Conservation (phyloP, 148 eudicot genomes). For the Rhododendron ovatum region DNA sequence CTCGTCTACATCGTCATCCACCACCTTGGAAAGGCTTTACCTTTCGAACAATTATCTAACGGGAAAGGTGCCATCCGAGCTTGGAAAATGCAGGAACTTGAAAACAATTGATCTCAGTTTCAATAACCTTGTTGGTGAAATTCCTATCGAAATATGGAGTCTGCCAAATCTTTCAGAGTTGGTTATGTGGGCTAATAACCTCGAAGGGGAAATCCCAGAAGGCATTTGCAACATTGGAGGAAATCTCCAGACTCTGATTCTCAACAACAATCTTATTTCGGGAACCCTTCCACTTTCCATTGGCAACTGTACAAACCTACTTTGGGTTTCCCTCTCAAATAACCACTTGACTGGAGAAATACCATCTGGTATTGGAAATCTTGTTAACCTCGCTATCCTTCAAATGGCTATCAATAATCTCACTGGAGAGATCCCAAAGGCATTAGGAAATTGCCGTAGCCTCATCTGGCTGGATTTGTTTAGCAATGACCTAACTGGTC, state of each 20-base stretch:
- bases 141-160: constrained; percentile 59
- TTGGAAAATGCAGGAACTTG: constrained; percentile 64
- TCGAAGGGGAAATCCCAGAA: constrained; percentile 73
- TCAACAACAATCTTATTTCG: constrained; percentile 69
- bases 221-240: constrained; percentile 56
- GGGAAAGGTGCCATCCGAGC: constrained; percentile 51
- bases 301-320: constrained; percentile 62
- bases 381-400: constrained; percentile 46
- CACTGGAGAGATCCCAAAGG: constrained; percentile 40
- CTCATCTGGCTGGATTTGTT: constrained; percentile 58
- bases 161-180: constrained; percentile 60
- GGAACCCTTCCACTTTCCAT: constrained; percentile 69
- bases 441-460: constrained; percentile 39
- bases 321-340: constrained; percentile 82
- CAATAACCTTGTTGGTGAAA: constrained; percentile 51
- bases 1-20: constrained; percentile 5
- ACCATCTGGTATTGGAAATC: constrained; percentile 44
- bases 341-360: constrained; percentile 45
- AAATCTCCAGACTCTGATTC: constrained; percentile 67
- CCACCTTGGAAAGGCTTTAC: constrained; percentile 43
- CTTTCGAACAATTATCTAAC: constrained; percentile 54
- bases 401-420: constrained; percentile 54
- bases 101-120: constrained; percentile 80
- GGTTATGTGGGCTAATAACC: constrained; percentile 84
- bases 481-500: constrained; percentile 42